Conservation (phyloP, 208 protist genomes). For the Trypanosoma brucei region DNA sequence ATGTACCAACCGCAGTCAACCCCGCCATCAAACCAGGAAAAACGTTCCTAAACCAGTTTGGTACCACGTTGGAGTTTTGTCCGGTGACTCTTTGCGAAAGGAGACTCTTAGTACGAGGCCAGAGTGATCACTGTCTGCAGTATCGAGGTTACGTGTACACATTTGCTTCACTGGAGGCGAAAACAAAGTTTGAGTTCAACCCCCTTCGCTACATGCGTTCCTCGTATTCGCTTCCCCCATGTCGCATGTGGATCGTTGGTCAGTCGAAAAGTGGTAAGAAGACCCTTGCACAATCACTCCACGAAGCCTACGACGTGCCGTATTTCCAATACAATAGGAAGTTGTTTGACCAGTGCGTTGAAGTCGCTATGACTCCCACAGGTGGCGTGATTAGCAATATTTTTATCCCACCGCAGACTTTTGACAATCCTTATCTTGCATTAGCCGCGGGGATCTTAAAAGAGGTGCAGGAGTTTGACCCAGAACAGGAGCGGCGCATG, state of each 20-base stretch:
- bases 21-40: not conserved
- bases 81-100: slow-evolving; percentile 75
- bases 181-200: slow-evolving; percentile 52
- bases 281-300: slow-evolving; percentile 55
- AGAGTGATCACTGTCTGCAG: slow-evolving; percentile 46
- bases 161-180: slow-evolving; percentile 63
- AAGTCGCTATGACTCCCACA: slow-evolving; percentile 44
- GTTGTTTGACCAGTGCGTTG: slow-evolving; percentile 76
- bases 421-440: slow-evolving; percentile 40
- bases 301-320: slow-evolving; percentile 53
- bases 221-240: slow-evolving; percentile 45
- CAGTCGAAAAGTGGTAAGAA: slow-evolving; percentile 57
- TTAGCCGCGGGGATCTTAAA: slow-evolving; percentile 51
- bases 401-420: slow-evolving; percentile 38
- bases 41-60: slow-evolving; percentile 80
- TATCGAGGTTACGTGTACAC: slow-evolving; percentile 67
- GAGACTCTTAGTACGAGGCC: slow-evolving; percentile 63
- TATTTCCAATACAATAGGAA: slow-evolving; percentile 62
- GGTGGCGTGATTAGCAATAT: slow-evolving; percentile 57
- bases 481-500: slow-evolving; percentile 48
- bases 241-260: slow-evolving; percentile 82
- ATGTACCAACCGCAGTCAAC: slow-evolving; percentile 1
- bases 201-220: slow-evolving; percentile 58
- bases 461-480: slow-evolving; percentile 47
- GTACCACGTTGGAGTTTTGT: slow-evolving; percentile 70